Evolutionary conservation across 176 grass and related monocot species (phyloP), one percentile per base, ranked within the genome.

Genomic region (Ensete ventricosum): DNA sequence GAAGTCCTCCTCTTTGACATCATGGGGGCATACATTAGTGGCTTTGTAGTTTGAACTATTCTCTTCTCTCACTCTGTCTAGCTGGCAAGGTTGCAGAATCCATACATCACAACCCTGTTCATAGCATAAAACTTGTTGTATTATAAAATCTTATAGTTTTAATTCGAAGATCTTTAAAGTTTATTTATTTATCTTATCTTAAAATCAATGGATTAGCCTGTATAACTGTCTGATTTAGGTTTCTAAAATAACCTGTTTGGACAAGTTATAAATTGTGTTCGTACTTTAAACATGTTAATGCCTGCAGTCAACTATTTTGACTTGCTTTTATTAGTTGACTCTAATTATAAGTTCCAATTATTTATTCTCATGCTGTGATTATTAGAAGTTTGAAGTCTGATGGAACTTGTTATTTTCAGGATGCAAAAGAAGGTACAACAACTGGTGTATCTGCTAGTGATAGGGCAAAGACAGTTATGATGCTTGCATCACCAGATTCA

Each of bases 381-480:
- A 11, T 34, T 34, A 34, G 29, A 34, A 34, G 17, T 62, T 62
- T 11, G 62, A 24, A 8, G 23, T 8, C 34, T 9, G 51, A 68
- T 20, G 53, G 76, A 64, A 10, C 54, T 77, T 79, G 3, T 53
- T 21, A 66, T 69, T 60, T 27, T 62, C 86, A 97, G 93, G 93
- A 97, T 87, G 93, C 90, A 69, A 97, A 97, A 85, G 90, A 90
- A 69, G 93, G 90, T 73, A 97, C 93, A 11, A 93, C 90, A 73
- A 97, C 93, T 19, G 93, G 93, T 20, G 93, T 97, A 75, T 93
- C 93, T 73, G 93, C 93, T 64, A 97, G 84, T 50, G 90, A 97
- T 72, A 78, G 90, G 71, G 90, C 90, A 87, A 93, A 80, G 68
- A 93, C 93, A 53, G 43, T 97, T 79, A 26, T 82, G 52, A 77